Evolutionary conservation across 352 stramenopile genomes (phyloP).

Genomic region (Phytophthora hibernalis): DNA sequence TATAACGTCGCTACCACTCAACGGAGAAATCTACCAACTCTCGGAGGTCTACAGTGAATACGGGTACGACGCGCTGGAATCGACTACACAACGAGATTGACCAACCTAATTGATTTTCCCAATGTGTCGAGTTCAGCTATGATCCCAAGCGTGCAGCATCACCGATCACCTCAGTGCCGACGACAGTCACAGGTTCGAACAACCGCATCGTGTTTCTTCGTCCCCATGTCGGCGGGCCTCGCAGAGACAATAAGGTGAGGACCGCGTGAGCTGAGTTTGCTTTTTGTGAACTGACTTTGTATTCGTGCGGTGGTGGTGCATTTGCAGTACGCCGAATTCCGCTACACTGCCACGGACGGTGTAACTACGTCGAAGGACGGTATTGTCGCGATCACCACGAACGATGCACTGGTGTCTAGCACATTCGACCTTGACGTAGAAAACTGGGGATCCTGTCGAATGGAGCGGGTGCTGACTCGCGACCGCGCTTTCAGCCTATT

Average conservation of each 20-base stretch:
- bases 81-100: background rate
- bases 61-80: conserved; percentile 49
- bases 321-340: conserved; percentile 86
- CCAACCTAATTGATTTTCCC: background rate
- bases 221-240: conserved; percentile 62
- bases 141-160: conserved; percentile 81
- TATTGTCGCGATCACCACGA: conserved; percentile 82
- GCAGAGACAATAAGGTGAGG: conserved; percentile 65
- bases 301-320: background rate
- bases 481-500: conserved; percentile 60
- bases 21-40: conserved; percentile 90
- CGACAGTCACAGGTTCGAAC: conserved; percentile 81
- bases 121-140: conserved; percentile 42
- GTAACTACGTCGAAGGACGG: conserved; percentile 66
- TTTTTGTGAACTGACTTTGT: background rate
- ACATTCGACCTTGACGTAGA: conserved; percentile 84
- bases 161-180: conserved; percentile 63
- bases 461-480: conserved; percentile 32
- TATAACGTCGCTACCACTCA: conserved; percentile 85
- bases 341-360: conserved; percentile 86
- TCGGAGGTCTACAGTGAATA: conserved; percentile 91
- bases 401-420: conserved; percentile 76
- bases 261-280: background rate
- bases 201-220: conserved; percentile 88
- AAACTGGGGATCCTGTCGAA: conserved; percentile 84